Evolutionary conservation across 1,284 basidiomycete species (phyloP).

Genomic region (Lentinula novae-zelandiae): DNA sequence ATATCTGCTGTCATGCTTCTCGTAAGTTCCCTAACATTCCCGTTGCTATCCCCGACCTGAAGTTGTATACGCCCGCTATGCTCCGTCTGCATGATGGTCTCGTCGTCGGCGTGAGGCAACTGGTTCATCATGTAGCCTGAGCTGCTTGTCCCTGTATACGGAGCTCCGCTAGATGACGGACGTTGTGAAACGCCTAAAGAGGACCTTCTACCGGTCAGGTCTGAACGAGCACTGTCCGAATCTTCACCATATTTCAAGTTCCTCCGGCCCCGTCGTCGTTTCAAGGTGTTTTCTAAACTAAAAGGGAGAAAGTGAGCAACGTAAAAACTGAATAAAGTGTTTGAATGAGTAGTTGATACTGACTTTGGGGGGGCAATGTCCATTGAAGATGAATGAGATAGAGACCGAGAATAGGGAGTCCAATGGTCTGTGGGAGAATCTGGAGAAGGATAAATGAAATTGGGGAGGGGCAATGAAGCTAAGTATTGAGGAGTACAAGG

Average conservation of each 20-base stretch:
- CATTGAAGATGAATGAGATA: not conserved
- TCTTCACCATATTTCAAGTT: slow-evolving; percentile 14
- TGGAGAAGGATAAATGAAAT: not conserved
- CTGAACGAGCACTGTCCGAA: slow-evolving; percentile 8
- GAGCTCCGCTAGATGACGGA: slow-evolving; percentile 13
- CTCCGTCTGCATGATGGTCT: slow-evolving; percentile 4
- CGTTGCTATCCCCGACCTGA: not conserved
- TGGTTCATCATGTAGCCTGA: slow-evolving; percentile 3
- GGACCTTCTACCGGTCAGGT: not conserved
- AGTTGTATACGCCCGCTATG: not conserved
- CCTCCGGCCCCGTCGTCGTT: slow-evolving; percentile 13
- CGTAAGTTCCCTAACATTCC: slow-evolving; percentile 6
- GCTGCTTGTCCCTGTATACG: slow-evolving; percentile 12
- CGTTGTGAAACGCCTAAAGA: slow-evolving; percentile 7
- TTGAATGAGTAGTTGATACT: not conserved
- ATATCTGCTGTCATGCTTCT: slow-evolving; percentile 14
- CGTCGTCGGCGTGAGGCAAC: slow-evolving; percentile 9
- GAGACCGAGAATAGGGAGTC: not conserved
- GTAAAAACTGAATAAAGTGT: not conserved
- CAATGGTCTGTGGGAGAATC: not conserved
- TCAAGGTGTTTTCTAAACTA: slow-evolving; percentile 10
- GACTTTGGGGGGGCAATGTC: slow-evolving; percentile 1
- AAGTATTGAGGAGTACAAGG: not conserved
- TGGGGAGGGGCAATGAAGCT: not conserved
- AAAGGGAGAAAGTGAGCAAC: not conserved